A percentile compares a stretch with the other conserved stretches of the same genome.
These are phyloP conservation scores for Phanerochaete sordida DNA, from an alignment of 768 basidiomycete species.

Conservation along the genomic window DNA sequence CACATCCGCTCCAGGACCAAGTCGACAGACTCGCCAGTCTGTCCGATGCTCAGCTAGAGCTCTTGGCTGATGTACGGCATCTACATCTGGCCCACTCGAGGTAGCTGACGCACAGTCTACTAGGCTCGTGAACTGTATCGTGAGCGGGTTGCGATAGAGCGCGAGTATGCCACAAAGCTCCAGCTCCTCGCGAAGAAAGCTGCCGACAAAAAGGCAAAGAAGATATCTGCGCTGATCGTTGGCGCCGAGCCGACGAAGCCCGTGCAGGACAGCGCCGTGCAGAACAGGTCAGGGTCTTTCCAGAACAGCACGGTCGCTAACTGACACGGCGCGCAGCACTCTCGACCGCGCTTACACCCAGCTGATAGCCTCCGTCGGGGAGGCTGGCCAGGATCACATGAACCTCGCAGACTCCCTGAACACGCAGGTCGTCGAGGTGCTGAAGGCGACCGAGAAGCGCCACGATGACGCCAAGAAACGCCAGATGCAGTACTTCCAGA, in stretches of 20 bases:
- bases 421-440: constrained; percentile 58
- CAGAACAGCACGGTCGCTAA: background rate
- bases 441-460: constrained; percentile 56
- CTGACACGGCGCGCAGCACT: constrained; percentile 45
- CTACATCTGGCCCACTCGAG: background rate
- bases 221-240: constrained; percentile 49
- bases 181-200: constrained; percentile 64
- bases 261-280: constrained; percentile 49
- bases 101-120: background rate
- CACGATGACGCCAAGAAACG: constrained; percentile 70
- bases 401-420: constrained; percentile 60
- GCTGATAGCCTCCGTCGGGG: constrained; percentile 57
- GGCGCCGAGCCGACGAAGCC: constrained; percentile 67
- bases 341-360: constrained; percentile 67
- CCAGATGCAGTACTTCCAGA: constrained; percentile 72
- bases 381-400: constrained; percentile 66
- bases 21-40: constrained; percentile 56
- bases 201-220: constrained; percentile 65
- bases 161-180: constrained; percentile 75
- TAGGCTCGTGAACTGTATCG: constrained; percentile 74
- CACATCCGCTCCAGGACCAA: constrained; percentile 53
- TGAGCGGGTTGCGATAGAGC: constrained; percentile 65
- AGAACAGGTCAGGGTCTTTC: constrained; percentile 45
- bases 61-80: constrained; percentile 57
- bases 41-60: constrained; percentile 63